Base-by-base conservation (phyloP, 78 protist genomes). In the Bodo saltans region DNA sequence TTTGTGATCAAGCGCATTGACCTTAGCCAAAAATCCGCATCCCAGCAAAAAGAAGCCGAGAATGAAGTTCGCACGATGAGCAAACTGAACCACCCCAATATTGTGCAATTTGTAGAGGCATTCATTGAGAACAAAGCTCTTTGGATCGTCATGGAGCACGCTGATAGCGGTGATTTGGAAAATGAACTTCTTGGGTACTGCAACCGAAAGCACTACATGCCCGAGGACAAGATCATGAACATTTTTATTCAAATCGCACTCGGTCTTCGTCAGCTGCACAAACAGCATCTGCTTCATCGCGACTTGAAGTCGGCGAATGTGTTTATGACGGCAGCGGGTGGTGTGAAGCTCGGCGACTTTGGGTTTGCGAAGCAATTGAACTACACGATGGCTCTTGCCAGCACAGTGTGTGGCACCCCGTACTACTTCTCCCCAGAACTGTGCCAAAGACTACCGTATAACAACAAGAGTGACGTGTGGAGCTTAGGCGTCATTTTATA, bases 341-440 rank as follows among this genome's bases (percentile, higher is more conserved):
- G 41, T 28, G 87, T 92, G 29, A 83, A 84, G 34, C 68, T 92
- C 40, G 94, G 94, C 38, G 94, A 92, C 79, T 89, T 92, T 33
- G 94, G 94, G 29, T 87, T 92, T 33, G 39, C 89, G 2, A 70
- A 70, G 28, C 74, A 87, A 34, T 85, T 92, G 53, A 0, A 26
- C 32, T 32, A 12, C 75, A 34, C 86, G 1, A 28, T 85, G 40
- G 3, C 38, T 26, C 42, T 83, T n/a, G 87, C 91, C n/a, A 29
- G 34, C 27, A 88, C 91, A 39, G 39, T 74, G 8, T 28, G 73
- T 25, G 98, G 98, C 35, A 96, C 97, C 34, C 98, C 98, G 0
- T 94, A 88, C 88, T 95, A 95, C 83, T 60, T 96, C 32, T 84
- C 92, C 1, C 98, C 98, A 0, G 98, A 95, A 72, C 85, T 93